Evolutionary conservation across 2,329 filamentous ascomycete species (phyloP).

Genomic region (Diaporthe amygdali): DNA sequence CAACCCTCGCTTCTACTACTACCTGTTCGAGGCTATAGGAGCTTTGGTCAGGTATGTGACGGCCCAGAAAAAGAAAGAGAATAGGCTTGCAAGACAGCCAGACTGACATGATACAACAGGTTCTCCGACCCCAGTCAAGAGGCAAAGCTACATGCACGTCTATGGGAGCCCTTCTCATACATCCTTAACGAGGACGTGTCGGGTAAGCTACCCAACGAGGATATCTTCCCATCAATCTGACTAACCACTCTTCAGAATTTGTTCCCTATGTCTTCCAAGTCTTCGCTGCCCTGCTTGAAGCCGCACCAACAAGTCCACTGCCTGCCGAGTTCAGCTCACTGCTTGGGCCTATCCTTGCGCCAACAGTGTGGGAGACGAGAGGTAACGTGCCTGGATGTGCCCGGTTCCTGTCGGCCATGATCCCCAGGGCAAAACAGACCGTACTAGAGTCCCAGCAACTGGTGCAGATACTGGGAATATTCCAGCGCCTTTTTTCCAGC

Average conservation of each 20-base stretch:
- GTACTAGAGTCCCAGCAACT: slow-evolving; percentile 83
- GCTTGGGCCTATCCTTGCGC: slow-evolving; percentile 77
- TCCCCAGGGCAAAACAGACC: slow-evolving; percentile 74
- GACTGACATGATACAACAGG: slow-evolving; percentile 46
- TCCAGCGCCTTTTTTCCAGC: slow-evolving; percentile 83
- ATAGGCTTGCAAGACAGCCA: not conserved
- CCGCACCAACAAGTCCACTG: slow-evolving; percentile 78
- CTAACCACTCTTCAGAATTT: slow-evolving; percentile 70
- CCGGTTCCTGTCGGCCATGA: slow-evolving; percentile 81
- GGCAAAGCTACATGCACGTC: slow-evolving; percentile 75
- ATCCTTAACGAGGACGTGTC: slow-evolving; percentile 84
- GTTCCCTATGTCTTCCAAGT: slow-evolving; percentile 97
- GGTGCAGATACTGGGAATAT: slow-evolving; percentile 90
- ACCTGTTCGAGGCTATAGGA: slow-evolving; percentile 93
- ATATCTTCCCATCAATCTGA: not conserved
- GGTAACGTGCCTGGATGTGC: slow-evolving; percentile 94
- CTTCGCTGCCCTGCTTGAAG: slow-evolving; percentile 87
- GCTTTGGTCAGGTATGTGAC: slow-evolving; percentile 73
- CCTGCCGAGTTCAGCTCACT: slow-evolving; percentile 82
- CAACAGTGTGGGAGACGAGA: slow-evolving; percentile 86
- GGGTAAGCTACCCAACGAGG: slow-evolving; percentile 50
- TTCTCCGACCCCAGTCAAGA: slow-evolving; percentile 70
- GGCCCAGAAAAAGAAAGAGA: not conserved
- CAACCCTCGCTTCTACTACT: slow-evolving; percentile 98
- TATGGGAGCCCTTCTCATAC: slow-evolving; percentile 83